phyloP scores from a whole-genome alignment of 2,329 filamentous ascomycete genomes.

The Neocucurbitaria cava region DNA sequence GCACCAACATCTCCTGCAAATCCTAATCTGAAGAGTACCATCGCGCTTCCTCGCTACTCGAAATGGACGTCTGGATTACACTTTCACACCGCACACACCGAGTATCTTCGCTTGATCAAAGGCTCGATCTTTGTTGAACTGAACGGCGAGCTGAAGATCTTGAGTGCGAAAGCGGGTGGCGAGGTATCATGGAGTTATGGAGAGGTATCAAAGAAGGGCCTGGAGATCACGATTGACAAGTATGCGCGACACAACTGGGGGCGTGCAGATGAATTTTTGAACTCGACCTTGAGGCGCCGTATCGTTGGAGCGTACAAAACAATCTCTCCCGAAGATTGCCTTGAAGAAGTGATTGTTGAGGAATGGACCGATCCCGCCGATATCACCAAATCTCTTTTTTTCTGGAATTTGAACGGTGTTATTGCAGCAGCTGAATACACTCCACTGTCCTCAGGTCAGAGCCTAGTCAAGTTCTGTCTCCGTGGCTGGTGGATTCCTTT shows the following conservation, averaged over 20 bases:
- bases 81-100: constrained; percentile 58
- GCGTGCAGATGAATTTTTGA: constrained; percentile 39
- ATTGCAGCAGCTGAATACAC: constrained; percentile 1
- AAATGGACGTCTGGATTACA: constrained; percentile 59
- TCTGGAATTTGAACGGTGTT: constrained; percentile 58
- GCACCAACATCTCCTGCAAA: constrained; percentile 20
- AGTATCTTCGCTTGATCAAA: constrained; percentile 54
- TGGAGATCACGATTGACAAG: constrained; percentile 46
- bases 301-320: background rate
- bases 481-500: constrained; percentile 24
- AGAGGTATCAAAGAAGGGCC: constrained; percentile 1
- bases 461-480: constrained; percentile 4
- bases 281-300: background rate
- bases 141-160: constrained; percentile 3
- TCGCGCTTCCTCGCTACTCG: constrained; percentile 53
- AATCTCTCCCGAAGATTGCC: constrained; percentile 13
- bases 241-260: constrained; percentile 57
- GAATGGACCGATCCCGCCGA: constrained; percentile 58
- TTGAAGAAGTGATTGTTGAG: constrained; percentile 51
- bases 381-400: constrained; percentile 57
- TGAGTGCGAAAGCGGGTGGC: constrained; percentile 17
- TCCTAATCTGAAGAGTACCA: constrained; percentile 43
- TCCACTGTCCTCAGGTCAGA: background rate
- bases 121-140: constrained; percentile 45
- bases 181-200: constrained; percentile 1